Evolutionary conservation across 805 yeast species (phyloP), one percentile per base, ranked within the genome.

Genomic region (Kluyveromyces wickerhamii): DNA sequence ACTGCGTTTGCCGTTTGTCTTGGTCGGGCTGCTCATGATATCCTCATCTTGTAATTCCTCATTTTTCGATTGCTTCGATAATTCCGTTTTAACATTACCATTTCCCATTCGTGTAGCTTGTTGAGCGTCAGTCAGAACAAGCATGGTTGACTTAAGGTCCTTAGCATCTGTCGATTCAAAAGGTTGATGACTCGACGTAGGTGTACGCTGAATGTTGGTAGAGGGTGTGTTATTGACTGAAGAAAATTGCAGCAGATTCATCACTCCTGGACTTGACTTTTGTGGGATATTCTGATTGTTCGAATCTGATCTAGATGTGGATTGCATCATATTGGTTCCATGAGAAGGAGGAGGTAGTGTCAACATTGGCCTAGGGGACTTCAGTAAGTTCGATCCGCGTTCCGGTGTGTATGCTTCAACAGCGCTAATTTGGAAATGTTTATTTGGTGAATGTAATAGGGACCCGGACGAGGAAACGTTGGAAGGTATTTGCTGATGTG

Each of bases 241-340:
- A 26, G 74, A 65, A 36, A 88, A 77, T 49, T 87, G 95, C 51
- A 88, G 85, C 61, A 84, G 78, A 53, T 82, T 84, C 96, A 96
- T 85, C 39, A 88, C 73, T 12, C 95, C 96, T 1, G 97, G 97
- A 1, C 33, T 30, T 21, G 33, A 30, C 14, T 22, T 30, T 22
- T 20, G 25, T 8, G 33, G 33, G 7, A 30, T 16, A 17, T n/a
- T 16, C 5, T 21, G n/a, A 30, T 4, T 12, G 10, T 13, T 22
- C 13, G 33, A 22, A 13, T 30, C 33, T 6, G 26, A 21, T n/a
- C 33, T 30, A 9, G 33, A 21, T 5, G 26, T 30, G 8, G 19
- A 12, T 21, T 21, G 35, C 4, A 13, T 13, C 32, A 16, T 16
- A 6, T 16, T 19, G 9, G 17, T 16, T 10, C 19, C 12, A 14